Evolutionary conservation across 208 protist species (phyloP).

Genomic region (Acanthamoeba lenticulata): DNA sequence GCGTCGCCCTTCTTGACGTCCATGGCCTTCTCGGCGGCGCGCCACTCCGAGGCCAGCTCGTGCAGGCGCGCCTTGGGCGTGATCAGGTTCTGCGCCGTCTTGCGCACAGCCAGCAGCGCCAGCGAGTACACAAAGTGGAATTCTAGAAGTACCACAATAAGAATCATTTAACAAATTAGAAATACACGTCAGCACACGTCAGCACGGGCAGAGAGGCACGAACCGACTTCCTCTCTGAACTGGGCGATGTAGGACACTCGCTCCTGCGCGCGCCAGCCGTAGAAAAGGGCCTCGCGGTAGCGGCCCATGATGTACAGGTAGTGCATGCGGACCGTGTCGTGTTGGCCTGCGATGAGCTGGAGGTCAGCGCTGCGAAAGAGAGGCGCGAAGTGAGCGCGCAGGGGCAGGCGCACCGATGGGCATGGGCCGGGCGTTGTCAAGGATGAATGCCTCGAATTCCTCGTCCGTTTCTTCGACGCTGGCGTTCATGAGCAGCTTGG

Average conservation of each 20-base stretch:
- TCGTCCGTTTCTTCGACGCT: neutral
- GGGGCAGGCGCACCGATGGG: conserved; percentile 29
- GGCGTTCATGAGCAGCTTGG: neutral
- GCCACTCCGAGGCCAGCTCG: conserved; percentile 22
- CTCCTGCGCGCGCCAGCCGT: neutral
- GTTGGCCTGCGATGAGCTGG: conserved; percentile 1
- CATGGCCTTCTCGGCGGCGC: conserved; percentile 1
- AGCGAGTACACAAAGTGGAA: conserved; percentile 48
- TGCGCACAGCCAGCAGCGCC: conserved; percentile 24
- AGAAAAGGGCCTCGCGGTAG: neutral
- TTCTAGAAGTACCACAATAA: neutral
- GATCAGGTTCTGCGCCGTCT: neutral
- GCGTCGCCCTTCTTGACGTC: neutral
- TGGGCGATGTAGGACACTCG: conserved; percentile 7
- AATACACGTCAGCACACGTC: neutral
- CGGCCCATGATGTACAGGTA: conserved; percentile 64
- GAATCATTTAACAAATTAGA: no score
- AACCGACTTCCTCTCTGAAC: conserved; percentile 57
- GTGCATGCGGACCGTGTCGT: conserved; percentile 28
- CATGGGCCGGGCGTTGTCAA: neutral
- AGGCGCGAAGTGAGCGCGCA: neutral
- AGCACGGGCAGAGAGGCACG: neutral
- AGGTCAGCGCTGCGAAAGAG: neutral
- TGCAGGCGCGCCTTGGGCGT: conserved; percentile 7
- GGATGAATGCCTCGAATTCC: neutral